Base-by-base conservation (phyloP, 2,329 filamentous ascomycete species). In the Fusarium circinatum region DNA sequence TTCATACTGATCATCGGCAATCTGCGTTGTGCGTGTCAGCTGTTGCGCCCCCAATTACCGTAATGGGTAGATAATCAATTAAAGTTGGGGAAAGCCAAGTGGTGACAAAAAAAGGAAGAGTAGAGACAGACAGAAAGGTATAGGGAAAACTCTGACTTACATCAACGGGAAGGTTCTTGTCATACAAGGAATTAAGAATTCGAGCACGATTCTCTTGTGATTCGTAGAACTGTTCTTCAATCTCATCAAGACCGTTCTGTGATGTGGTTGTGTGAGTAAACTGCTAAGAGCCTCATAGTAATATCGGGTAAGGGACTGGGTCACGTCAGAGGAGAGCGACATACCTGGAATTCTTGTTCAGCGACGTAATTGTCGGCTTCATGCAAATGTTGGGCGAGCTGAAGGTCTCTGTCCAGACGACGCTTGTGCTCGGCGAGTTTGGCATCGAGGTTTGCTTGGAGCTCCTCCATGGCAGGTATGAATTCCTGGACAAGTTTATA, bases 401-500 rank as follows among this genome's bases (percentile, higher is more conserved):
- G 72, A 36, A 81, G 71, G 57, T 85, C 80, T 26, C 79, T 76
- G 8, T 84, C 75, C 32, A 80, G 79, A 28, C 81, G 80, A 36
- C 70, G 77, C 44, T 80, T 76, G 45, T 80, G 78, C 65, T 82
- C 76, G 22, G 73, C 75, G 15, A 82, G 66, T 61, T 80, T 81
- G 39, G 78, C 74, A 9, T 79, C 76, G 47, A 83, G 77, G 42
- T 77, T 80, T 41, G 68, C 59, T 52, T 80, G 73, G 18, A 94
- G 85, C 68, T 89, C 84, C 8, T 82, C 79, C 74, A 86, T 84
- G 62, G 92, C 82, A 24, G 83, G 80, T 15, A 82, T 74, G 79
- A 89, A 89, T 77, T 91, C 89, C 12, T 85, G 83, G 18, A 85
- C 86, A 71, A 87, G 80, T 77, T 88, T 86, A 81, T 90, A 85